Conservation (phyloP, 208 protist species). For the Trichomonas vaginalis region DNA sequence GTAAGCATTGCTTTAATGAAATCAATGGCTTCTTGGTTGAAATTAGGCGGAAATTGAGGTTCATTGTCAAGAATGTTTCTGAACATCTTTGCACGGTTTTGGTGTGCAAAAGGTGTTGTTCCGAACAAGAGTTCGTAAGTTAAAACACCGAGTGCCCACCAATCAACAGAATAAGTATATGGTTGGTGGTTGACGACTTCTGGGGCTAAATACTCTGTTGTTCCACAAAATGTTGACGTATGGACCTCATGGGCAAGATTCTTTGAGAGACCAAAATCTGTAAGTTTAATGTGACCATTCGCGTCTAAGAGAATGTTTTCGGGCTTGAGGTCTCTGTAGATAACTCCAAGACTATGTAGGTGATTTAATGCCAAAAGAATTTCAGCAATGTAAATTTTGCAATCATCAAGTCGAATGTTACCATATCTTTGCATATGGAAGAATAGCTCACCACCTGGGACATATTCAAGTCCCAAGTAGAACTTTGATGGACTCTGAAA, state of each 20-base stretch:
- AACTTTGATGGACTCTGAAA: conserved; percentile 48
- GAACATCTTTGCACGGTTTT: not conserved
- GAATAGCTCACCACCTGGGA: conserved; percentile 54
- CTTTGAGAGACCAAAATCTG: not conserved
- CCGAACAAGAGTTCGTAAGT: not conserved
- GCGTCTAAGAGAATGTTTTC: not conserved
- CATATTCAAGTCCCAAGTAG: conserved; percentile 49
- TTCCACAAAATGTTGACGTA: not conserved
- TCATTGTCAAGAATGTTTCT: not conserved
- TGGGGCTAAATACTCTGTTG: not conserved
- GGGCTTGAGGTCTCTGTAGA: not conserved
- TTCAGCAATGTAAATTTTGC: conserved; percentile 44
- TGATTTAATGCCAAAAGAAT: conserved; percentile 37
- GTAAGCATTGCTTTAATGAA: not conserved
- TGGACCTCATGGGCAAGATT: not conserved
- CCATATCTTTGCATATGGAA: conserved; percentile 44
- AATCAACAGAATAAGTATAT: not conserved
- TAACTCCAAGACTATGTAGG: not conserved
- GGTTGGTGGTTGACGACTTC: not conserved
- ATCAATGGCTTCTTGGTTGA: not conserved
- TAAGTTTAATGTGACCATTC: not conserved
- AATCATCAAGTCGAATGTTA: conserved; percentile 35
- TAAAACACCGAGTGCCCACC: not conserved
- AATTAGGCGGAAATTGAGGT: not conserved
- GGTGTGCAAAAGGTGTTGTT: not conserved